Base-by-base conservation (phyloP, 345 rosid species). In the Clarkia xantiana region DNA sequence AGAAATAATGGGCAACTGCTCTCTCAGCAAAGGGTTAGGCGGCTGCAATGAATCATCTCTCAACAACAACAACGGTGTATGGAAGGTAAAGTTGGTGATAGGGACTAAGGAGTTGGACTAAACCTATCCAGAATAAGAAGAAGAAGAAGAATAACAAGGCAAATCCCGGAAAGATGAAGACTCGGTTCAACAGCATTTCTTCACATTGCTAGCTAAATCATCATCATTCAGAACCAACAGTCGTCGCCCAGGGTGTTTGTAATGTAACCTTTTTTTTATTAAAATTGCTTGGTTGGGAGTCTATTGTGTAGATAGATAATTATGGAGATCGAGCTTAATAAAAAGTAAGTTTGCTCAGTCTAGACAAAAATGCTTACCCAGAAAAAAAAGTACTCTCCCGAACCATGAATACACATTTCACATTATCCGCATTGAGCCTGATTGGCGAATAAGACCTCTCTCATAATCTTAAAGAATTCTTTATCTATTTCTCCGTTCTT, bases 401-500 rank as follows among this genome's bases (percentile, higher is more conserved):
- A 74, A 11, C 82, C 81, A 69, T 82, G 97, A 67, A 76, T 58
- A 65, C 99, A 87, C 74, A n/a, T n/a, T 87, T 93, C 20, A 93
- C 88, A 62, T 93, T 87, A 73, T 93, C 99, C 0, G 95, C 71
- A 67, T 77, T 77, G 36, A 82, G 74, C 99, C 99, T 63, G 97
- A 87, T 93, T 10, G 75, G 82, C 36, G 71, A 73, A 72, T 78
- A 72, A 25, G 84, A 65, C 58, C 91, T 75, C 51, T 77, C 88
- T 68, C 82, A 93, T 80, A 58, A 80, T 80, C 77, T 67, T 67
- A 69, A 82, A 84, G 73, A 93, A 93, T 53, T 76, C 82, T 0
- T n/a, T n/a, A n/a, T n/a, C n/a, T n/a, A n/a, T n/a, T n/a, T n/a
- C n/a, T n/a, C n/a, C n/a, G n/a, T n/a, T n/a, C n/a, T n/a, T n/a